Percentiles rank a stretch among this genome's conserved stretches.
phyloP scores from a whole-genome alignment of 257 asterid species.

The Ilex asprella region DNA sequence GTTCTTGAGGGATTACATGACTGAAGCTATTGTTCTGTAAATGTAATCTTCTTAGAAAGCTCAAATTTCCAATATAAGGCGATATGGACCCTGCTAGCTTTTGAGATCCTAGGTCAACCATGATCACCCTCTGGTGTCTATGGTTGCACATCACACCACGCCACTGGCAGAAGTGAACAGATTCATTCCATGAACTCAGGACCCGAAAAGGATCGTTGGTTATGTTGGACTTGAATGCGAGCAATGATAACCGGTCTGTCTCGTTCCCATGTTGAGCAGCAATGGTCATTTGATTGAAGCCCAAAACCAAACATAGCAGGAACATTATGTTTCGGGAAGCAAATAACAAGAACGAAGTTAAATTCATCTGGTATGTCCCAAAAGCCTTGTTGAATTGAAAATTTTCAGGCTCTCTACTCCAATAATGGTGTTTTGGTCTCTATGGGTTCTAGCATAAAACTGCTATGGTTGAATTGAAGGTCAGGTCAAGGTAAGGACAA shows the following conservation, averaged over 20 bases:
- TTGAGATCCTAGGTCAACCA: conserved; percentile 11
- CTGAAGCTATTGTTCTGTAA: conserved; percentile 17
- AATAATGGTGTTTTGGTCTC: no score
- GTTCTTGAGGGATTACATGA: conserved; percentile 11
- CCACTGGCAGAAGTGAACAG: conserved; percentile 37
- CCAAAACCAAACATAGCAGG: no score
- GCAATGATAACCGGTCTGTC: conserved; percentile 31
- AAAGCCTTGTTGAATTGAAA: no score
- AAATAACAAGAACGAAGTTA: no score
- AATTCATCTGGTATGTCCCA: no score
- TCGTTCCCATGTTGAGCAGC: conserved; percentile 17
- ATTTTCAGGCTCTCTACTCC: no score
- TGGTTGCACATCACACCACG: conserved; percentile 34
- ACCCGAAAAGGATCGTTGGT: conserved; percentile 34
- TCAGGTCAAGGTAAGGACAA: no score
- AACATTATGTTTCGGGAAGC: no score
- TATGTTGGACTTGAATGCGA: conserved; percentile 38
- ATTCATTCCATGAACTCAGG: conserved; percentile 33
- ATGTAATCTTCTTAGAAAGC: conserved; percentile 13
- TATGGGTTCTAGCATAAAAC: no score
- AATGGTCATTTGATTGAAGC: no score
- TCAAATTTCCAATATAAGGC: conserved; percentile 17
- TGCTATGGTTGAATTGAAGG: no score
- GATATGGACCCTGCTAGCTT: conserved; percentile 14
- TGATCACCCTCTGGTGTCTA: conserved; percentile 19